Evolutionary conservation across 129 eudicot species (phyloP), one percentile per base, ranked within the genome.

Genomic region (Cynara cardunculus): DNA sequence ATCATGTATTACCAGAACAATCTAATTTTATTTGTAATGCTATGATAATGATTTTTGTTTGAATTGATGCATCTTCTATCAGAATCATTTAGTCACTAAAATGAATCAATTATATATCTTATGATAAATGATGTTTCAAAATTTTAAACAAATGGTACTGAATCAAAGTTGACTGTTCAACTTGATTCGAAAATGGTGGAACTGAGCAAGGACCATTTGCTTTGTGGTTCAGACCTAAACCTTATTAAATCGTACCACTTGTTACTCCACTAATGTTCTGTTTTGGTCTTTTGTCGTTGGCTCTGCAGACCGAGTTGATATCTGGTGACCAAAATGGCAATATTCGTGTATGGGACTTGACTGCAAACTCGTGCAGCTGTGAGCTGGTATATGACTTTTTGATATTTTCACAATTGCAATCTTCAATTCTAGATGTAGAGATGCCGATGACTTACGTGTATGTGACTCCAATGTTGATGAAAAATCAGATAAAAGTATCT

Each of bases 281-380:
- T 27, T 26, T 22, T 73, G 5, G 62, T 73, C 21, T 73, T 22
- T 81, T 84, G 25, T 24, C 53, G 68, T 72, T 77, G 74, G 70
- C 71, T 82, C 32, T 87, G 83, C 84, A 93, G 98, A 93, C 90
- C 22, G 98, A 93, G 87, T 80, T 93, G 76, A 93, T 93, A 87
- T 93, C 98, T 34, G 99, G 99, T 32, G 99, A 95, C 87, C 99
- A 95, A 84, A 92, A 95, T 85, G 99, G 99, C 74, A 95, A 95
- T 74, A 95, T 95, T 71, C 99, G 99, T 53, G 99, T 95, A 27
- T 95, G 99, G 99, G 99, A 95, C 74, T 89, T 95, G 87, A 95
- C 94, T 79, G 97, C 99, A 78, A 95, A 92, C 86, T 95, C 99
- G 12, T 95, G 99, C 82, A 95, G 99, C 89, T 95, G 99, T 83